These are phyloP conservation scores for Cladophialophora carrionii DNA, from an alignment of 2,329 filamentous ascomycete species.

Conservation along the genomic window DNA sequence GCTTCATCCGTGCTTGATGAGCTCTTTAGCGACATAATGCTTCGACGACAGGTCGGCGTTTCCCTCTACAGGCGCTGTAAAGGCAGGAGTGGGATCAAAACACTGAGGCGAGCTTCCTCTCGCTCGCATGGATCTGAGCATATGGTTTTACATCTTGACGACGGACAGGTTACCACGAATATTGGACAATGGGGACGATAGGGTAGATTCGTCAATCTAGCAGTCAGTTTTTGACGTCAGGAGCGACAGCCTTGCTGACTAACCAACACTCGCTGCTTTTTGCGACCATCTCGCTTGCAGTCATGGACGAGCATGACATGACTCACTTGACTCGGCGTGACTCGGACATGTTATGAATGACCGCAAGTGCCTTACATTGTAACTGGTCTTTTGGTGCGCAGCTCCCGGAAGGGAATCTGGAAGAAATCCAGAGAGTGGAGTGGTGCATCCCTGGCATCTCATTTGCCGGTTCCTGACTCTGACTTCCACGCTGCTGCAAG, in stretches of 20 bases:
- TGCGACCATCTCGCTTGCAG: background rate
- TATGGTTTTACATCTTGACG: background rate
- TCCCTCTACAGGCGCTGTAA: background rate
- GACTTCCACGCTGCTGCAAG: constrained; percentile 1
- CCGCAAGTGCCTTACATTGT: background rate
- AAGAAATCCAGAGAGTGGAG: constrained; percentile 3
- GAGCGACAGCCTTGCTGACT: constrained; percentile 35
- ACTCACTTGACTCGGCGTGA: background rate
- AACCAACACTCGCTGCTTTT: constrained; percentile 14
- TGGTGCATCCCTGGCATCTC: background rate
- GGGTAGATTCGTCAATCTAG: background rate
- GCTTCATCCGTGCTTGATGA: constrained; percentile 7
- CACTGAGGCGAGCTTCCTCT: background rate
- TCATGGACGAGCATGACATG: background rate
- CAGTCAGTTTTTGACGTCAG: constrained; percentile 14
- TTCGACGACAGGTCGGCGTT: constrained; percentile 10
- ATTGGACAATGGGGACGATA: constrained; percentile 7
- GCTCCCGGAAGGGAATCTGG: constrained; percentile 4
- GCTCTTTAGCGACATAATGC: constrained; percentile 15
- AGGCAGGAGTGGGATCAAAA: constrained; percentile 5
- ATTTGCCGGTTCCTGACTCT: constrained; percentile 6
- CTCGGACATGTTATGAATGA: background rate
- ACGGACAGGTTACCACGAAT: constrained; percentile 11
- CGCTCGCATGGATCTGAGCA: constrained; percentile 1
- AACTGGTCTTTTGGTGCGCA: background rate